A percentile compares a stretch with the other conserved stretches of the same genome.
Evolutionary conservation across 164 flowering plant species (phyloP).

Genomic region (Dillenia suffruticosa): DNA sequence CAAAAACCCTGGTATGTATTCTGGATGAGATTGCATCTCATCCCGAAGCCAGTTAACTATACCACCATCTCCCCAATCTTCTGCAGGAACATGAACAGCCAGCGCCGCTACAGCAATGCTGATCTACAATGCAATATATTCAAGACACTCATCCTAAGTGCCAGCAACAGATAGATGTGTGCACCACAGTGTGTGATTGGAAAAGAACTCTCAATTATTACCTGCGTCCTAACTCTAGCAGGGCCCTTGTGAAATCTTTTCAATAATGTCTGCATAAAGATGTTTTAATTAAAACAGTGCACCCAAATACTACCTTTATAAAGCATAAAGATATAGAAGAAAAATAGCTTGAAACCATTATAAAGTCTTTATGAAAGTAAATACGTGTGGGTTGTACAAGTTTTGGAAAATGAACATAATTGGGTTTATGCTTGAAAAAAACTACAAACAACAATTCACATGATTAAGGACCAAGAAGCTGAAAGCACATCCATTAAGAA

Average conservation of each 20-base stretch:
- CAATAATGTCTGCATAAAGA: constrained; percentile 65
- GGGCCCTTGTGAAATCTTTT: constrained; percentile 86
- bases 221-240: constrained; percentile 96
- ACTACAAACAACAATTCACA: too few species aligned
- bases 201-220: constrained; percentile 18
- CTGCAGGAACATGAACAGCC: constrained; percentile 94
- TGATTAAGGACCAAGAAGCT: too few species aligned
- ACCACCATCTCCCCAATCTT: constrained; percentile 98
- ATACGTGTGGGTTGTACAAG: too few species aligned
- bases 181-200: not conserved
- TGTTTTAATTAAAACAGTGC: not conserved
- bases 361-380: too few species aligned
- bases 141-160: constrained; percentile 6
- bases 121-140: constrained; percentile 50
- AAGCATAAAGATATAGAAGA: too few species aligned
- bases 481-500: too few species aligned
- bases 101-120: constrained; percentile 98
- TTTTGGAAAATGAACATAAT: too few species aligned
- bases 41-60: constrained; percentile 81
- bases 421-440: too few species aligned
- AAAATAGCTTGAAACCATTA: too few species aligned
- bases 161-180: not conserved
- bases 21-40: constrained; percentile 92
- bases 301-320: constrained; percentile 11
- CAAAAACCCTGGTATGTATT: constrained; percentile 74